phyloP scores from a whole-genome alignment of 371 early-diverging fungal genomes.

The Mortierella sp. region DNA sequence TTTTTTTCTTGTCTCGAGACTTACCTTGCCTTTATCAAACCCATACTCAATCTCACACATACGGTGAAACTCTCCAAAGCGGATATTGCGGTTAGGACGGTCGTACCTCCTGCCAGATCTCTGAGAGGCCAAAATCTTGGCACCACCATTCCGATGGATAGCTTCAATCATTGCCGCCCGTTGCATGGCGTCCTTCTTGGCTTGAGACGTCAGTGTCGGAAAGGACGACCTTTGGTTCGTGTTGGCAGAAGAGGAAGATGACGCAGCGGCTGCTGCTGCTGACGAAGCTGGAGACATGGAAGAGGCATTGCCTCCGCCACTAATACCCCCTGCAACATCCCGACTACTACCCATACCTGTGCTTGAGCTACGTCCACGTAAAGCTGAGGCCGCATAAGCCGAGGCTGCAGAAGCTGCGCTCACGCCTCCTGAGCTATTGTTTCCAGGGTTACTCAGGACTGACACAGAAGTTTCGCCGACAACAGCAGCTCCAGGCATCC shows the following conservation, averaged over 20 bases:
- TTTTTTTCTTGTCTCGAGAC: too few species aligned
- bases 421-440: too few species aligned
- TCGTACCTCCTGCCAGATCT: slow-evolving; percentile 44
- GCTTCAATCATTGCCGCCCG: slow-evolving; percentile 50
- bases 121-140: slow-evolving; percentile 40
- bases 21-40: slow-evolving; percentile 49
- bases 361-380: too few species aligned
- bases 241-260: background rate
- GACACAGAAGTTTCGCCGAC: slow-evolving; percentile 46
- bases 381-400: background rate
- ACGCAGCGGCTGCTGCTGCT: background rate
- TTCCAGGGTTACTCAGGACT: slow-evolving; percentile 5
- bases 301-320: background rate
- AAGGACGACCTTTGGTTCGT: slow-evolving; percentile 22
- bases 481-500: slow-evolving; percentile 29
- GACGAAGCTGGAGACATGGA: background rate
- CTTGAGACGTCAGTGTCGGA: slow-evolving; percentile 43
- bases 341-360: background rate
- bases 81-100: slow-evolving; percentile 39
- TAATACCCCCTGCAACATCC: background rate
- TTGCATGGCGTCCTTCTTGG: slow-evolving; percentile 43
- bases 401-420: background rate
- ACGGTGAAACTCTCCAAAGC: slow-evolving; percentile 49
- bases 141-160: slow-evolving; percentile 47
- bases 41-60: slow-evolving; percentile 52